Conservation (phyloP, 306 rosid species). For the Acacia melanoxylon region DNA sequence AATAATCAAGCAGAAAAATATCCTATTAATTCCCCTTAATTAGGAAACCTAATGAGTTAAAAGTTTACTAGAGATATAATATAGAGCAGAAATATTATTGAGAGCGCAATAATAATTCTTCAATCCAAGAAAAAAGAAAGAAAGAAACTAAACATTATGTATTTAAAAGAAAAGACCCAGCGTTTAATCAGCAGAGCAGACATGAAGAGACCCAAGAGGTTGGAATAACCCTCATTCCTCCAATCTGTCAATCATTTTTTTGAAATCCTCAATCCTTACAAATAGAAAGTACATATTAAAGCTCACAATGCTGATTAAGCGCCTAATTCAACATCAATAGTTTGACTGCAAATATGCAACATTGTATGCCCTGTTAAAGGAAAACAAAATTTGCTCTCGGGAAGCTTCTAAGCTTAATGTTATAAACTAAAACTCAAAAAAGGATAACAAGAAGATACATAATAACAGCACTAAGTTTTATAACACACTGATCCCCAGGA, state of each 20-base stretch:
- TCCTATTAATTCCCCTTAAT: constrained; percentile 27
- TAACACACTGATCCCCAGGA: not conserved
- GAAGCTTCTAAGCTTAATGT: constrained; percentile 8
- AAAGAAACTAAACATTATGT: not conserved
- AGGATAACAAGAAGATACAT: constrained; percentile 1
- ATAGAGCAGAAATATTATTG: not conserved
- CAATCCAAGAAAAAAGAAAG: not conserved
- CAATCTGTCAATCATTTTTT: not conserved
- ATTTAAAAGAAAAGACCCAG: not conserved
- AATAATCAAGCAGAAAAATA: constrained; percentile 33
- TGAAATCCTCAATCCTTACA: not conserved
- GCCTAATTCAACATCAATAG: constrained; percentile 5
- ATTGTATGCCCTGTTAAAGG: not conserved
- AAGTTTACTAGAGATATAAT: not conserved
- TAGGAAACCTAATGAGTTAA: not conserved
- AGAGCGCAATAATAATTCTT: not conserved
- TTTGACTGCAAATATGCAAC: not conserved
- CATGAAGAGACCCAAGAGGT: constrained; percentile 13
- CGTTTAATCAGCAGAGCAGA: not conserved
- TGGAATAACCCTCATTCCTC: not conserved
- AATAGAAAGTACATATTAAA: not conserved
- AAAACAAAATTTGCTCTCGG: not conserved
- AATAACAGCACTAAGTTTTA: not conserved
- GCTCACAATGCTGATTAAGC: constrained; percentile 20
- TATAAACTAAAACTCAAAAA: constrained; percentile 8